Evolutionary conservation across 2,329 filamentous ascomycete species (phyloP).

Genomic region (Berkeleyomyces basicola): DNA sequence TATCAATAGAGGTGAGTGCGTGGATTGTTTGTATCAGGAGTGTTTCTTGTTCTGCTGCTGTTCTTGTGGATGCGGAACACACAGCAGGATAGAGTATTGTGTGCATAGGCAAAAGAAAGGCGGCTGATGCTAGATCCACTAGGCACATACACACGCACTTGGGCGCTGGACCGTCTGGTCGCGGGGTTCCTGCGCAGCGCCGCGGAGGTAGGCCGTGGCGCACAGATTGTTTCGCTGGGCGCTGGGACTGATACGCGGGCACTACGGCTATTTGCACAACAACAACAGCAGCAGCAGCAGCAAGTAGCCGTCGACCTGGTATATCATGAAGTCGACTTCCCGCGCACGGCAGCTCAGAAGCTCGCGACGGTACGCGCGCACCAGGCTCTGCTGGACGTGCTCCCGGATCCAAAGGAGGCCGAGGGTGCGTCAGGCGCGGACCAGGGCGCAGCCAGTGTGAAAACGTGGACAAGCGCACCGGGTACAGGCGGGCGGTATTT

Average conservation of each 20-base stretch:
- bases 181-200: constrained; percentile 45
- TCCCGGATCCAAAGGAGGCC: constrained; percentile 21
- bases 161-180: constrained; percentile 65
- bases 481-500: constrained; percentile 29
- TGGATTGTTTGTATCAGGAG: background rate
- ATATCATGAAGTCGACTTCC: constrained; percentile 91
- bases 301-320: constrained; percentile 29
- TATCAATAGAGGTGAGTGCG: constrained; percentile 66
- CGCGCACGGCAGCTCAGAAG: constrained; percentile 53
- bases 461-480: constrained; percentile 16
- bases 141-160: constrained; percentile 89
- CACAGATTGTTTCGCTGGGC: constrained; percentile 81
- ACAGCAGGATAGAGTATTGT: too few species aligned
- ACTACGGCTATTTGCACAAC: constrained; percentile 50
- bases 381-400: constrained; percentile 24
- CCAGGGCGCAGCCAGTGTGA: constrained; percentile 16
- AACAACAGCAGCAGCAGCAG: constrained; percentile 16
- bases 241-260: constrained; percentile 86
- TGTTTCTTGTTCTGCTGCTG: background rate
- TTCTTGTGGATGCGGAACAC: background rate
- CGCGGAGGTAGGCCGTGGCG: constrained; percentile 19
- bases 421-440: background rate
- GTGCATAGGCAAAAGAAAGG: background rate
- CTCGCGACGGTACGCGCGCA: constrained; percentile 35
- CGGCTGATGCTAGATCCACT: background rate